Percentiles rank a stretch among this genome's conserved stretches.
Conservation (phyloP, 352 stramenopile genomes). For the Pythium brassicae region DNA sequence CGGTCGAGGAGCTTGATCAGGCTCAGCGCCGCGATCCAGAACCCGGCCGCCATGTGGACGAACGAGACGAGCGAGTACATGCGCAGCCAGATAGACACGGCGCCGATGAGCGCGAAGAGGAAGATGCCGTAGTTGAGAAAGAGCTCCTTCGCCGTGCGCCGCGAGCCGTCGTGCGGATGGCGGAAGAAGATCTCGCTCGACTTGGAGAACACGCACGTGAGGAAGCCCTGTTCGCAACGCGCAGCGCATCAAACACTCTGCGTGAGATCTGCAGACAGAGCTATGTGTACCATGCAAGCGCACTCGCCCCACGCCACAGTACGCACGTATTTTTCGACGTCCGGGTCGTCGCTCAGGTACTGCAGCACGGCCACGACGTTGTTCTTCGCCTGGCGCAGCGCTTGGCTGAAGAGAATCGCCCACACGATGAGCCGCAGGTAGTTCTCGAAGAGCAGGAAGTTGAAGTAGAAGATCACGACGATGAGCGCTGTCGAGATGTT, state of each 20-base stretch:
- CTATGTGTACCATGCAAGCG: no score
- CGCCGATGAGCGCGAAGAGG: slow-evolving; percentile 77
- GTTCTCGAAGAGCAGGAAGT: slow-evolving; percentile 88
- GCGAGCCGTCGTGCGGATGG: slow-evolving; percentile 55
- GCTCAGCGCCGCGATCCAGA: slow-evolving; percentile 59
- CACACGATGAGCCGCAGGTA: slow-evolving; percentile 86
- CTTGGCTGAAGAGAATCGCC: slow-evolving; percentile 84
- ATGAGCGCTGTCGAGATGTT: slow-evolving; percentile 87
- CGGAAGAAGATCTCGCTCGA: slow-evolving; percentile 73
- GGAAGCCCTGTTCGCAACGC: slow-evolving; percentile 44
- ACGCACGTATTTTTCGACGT: slow-evolving; percentile 69
- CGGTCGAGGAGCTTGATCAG: slow-evolving; percentile 80
- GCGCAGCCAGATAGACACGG: slow-evolving; percentile 82
- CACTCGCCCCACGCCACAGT: neutral
- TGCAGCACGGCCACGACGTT: slow-evolving; percentile 78
- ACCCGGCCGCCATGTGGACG: slow-evolving; percentile 60
- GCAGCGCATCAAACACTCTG: no score
- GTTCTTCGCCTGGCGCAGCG: slow-evolving; percentile 81
- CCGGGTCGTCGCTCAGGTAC: slow-evolving; percentile 78
- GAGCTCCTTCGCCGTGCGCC: slow-evolving; percentile 72
- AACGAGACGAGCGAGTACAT: slow-evolving; percentile 84
- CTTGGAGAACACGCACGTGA: slow-evolving; percentile 79
- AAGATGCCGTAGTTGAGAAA: slow-evolving; percentile 89
- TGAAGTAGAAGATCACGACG: slow-evolving; percentile 85
- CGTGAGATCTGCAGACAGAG: no score